These are phyloP conservation scores for Penicillium bovifimosum DNA, from an alignment of 495 filamentous ascomycete genomes.

Conservation along the genomic window DNA sequence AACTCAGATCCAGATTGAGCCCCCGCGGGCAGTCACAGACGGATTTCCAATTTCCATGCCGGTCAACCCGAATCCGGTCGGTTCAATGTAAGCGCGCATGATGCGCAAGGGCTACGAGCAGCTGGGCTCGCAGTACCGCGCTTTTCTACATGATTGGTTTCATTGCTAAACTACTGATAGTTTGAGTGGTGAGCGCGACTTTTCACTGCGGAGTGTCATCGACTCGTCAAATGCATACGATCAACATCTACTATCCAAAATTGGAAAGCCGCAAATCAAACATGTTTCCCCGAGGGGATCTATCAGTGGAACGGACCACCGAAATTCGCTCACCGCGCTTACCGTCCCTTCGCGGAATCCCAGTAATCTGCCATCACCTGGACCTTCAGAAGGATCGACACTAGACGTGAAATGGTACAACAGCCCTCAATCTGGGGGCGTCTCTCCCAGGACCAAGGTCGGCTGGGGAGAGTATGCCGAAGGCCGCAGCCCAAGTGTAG, in stretches of 20 bases:
- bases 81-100: slow-evolving; percentile 41
- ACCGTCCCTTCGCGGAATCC: slow-evolving; percentile 37
- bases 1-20: slow-evolving; percentile 44
- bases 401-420: slow-evolving; percentile 39
- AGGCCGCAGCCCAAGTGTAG: slow-evolving; percentile 46
- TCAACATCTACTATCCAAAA: slow-evolving; percentile 70
- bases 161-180: slow-evolving; percentile 29
- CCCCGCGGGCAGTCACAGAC: slow-evolving; percentile 40
- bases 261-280: slow-evolving; percentile 62
- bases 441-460: slow-evolving; percentile 42
- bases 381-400: slow-evolving; percentile 39
- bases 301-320: slow-evolving; percentile 48
- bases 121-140: background rate
- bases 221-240: slow-evolving; percentile 70
- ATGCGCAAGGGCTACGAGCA: background rate
- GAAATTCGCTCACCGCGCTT: slow-evolving; percentile 45
- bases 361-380: slow-evolving; percentile 42
- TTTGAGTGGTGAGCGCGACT: slow-evolving; percentile 54
- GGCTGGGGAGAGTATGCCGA: slow-evolving; percentile 42
- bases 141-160: background rate
- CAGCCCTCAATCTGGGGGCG: slow-evolving; percentile 40
- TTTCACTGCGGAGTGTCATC: slow-evolving; percentile 52
- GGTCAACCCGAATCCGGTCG: slow-evolving; percentile 29
- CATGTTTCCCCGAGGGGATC: slow-evolving; percentile 54
- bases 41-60: slow-evolving; percentile 41